These are phyloP conservation scores for Serendipita indica DNA, from an alignment of 768 basidiomycete genomes.

Conservation along the genomic window DNA sequence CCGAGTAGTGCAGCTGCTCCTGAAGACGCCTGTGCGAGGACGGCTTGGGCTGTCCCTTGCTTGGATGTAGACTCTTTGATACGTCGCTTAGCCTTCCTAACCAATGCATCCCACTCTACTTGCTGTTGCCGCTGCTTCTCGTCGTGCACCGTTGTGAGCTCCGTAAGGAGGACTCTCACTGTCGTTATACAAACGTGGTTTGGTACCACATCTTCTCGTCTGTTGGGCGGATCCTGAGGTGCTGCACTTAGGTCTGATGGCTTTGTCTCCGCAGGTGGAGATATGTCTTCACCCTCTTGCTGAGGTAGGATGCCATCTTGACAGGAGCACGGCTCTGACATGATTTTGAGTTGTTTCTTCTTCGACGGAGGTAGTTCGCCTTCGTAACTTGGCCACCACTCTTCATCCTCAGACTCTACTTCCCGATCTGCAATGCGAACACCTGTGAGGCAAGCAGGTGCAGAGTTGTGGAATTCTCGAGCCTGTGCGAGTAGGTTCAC, in stretches of 20 bases:
- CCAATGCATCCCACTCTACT: constrained; percentile 80
- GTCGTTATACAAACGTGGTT: constrained; percentile 63
- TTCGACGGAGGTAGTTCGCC: constrained; percentile 30
- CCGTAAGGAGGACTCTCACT: constrained; percentile 53
- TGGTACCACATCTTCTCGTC: constrained; percentile 34
- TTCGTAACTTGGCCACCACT: constrained; percentile 51
- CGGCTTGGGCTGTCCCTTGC: constrained; percentile 16
- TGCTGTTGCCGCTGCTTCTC: constrained; percentile 49
- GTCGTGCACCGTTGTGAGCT: constrained; percentile 74
- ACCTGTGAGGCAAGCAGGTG: constrained; percentile 74
- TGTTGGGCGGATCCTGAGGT: background rate
- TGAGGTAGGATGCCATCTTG: constrained; percentile 18
- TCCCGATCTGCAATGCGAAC: constrained; percentile 75
- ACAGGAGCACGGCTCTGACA: constrained; percentile 30
- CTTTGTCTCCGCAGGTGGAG: background rate
- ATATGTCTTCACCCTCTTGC: constrained; percentile 17
- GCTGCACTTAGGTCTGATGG: background rate
- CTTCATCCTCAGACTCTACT: constrained; percentile 41
- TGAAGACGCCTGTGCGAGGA: constrained; percentile 14
- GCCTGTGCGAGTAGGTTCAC: constrained; percentile 59
- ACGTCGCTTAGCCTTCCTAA: constrained; percentile 36
- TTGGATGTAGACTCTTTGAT: constrained; percentile 20
- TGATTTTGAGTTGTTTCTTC: constrained; percentile 24
- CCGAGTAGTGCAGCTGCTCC: constrained; percentile 56
- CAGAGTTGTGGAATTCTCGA: constrained; percentile 53